phyloP scores from a whole-genome alignment of 306 rosid genomes.

The Prunus armeniaca region DNA sequence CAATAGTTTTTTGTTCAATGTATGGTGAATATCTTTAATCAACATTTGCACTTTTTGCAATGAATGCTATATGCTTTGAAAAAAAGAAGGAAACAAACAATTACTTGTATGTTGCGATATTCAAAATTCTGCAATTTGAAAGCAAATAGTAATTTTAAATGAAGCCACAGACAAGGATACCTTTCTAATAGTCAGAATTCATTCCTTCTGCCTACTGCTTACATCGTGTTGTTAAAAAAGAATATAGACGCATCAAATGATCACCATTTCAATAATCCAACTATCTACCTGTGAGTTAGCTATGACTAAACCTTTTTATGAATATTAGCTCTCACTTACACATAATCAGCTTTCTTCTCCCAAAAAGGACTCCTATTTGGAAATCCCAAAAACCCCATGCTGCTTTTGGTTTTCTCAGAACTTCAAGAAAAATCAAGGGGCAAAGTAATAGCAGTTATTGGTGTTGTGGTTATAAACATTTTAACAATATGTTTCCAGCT shows the following conservation, averaged over 20 bases:
- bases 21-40: background rate
- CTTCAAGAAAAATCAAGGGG: background rate
- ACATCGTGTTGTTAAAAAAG: accelerated
- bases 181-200: no score
- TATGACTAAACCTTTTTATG: background rate
- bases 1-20: background rate
- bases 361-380: background rate
- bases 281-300: background rate
- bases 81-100: background rate
- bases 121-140: background rate
- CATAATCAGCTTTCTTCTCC: background rate
- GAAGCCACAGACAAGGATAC: background rate
- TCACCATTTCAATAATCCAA: no score
- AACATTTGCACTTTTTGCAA: background rate
- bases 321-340: background rate
- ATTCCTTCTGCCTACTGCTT: background rate
- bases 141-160: background rate
- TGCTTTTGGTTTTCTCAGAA: background rate
- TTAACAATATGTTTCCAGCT: background rate
- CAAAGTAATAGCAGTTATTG: background rate
- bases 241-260: no score
- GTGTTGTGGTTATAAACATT: background rate
- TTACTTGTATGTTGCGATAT: background rate
- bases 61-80: background rate
- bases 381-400: background rate